Base-by-base conservation (phyloP, 2,329 filamentous ascomycete species). In the Monosporascus sp. region DNA sequence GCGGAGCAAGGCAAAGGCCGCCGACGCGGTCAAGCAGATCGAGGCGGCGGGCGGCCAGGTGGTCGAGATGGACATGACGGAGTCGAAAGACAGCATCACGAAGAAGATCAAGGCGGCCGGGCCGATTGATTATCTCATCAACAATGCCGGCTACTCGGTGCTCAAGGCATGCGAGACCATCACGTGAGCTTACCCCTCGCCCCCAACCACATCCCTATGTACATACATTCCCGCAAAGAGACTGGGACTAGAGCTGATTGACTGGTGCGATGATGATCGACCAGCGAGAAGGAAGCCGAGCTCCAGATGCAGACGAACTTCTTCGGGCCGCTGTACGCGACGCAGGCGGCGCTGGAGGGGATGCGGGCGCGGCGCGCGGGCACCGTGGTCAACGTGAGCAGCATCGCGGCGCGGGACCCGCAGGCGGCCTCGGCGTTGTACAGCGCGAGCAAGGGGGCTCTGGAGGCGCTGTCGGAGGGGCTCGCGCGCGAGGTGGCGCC, bases 401-500 rank as follows among this genome's bases (percentile, higher is more conserved):
- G 61, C 54, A 54, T 65, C 5, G 62, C 62, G 1, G 62, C 60
- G 3, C 54, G 57, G 46, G 60, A 65, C 55, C 60, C 60, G 22
- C 44, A 56, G 3, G 55, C 63, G 20, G 24, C 53, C 2, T 57
- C 55, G 47, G 55, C 57, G 1, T 24, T 65, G 2, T 68, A 68
- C 54, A 51, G 58, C 0, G 61, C 59, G 6, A 69, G 63, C 48
- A 76, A 76, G 51, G 71, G 68, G 22, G 73, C 70, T 0, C 60
- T 76, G 1, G 73, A 76, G 55, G 72, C 67, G 1, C 39, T 69
- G 15, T 70, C 69, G 0, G 72, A 75, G 51, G 60, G 68, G 0
- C 57, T 75, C 1, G 62, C 68, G 1, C 51, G 52, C 1, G 73
- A 75, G 51, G 59, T 75, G 0, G 60, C 61, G 5, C 56, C 62